phyloP scores from a whole-genome alignment of 495 filamentous ascomycete genomes.

The Copromyces sp. region DNA sequence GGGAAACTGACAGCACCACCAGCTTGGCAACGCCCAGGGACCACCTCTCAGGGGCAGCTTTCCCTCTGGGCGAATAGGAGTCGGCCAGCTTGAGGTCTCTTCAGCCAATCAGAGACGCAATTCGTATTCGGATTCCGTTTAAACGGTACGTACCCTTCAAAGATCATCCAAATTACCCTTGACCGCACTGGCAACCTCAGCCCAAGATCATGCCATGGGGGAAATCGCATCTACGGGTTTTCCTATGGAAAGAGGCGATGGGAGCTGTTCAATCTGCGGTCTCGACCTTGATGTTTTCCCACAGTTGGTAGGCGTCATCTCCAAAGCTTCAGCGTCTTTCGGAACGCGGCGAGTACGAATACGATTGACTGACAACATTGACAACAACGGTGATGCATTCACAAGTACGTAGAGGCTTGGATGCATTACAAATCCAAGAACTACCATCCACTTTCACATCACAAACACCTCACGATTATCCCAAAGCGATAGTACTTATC shows the following conservation, averaged over 20 bases:
- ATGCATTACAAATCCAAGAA: background rate
- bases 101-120: slow-evolving; percentile 12
- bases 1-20: background rate
- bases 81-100: background rate
- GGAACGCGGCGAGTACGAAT: background rate
- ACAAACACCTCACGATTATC: background rate
- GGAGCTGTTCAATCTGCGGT: background rate
- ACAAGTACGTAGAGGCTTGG: background rate
- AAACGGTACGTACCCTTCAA: slow-evolving; percentile 1
- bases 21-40: background rate
- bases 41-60: background rate
- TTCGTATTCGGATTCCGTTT: slow-evolving; percentile 26
- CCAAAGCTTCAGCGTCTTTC: background rate
- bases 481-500: background rate
- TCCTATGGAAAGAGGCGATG: background rate
- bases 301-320: no score
- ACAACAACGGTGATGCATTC: background rate
- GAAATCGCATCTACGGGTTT: background rate
- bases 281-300: background rate
- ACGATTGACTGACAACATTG: background rate
- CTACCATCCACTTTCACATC: background rate
- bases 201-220: slow-evolving; percentile 13
- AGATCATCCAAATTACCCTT: background rate
- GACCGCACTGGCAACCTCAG: background rate
- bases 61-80: background rate